Percentiles rank a stretch among this genome's conserved stretches.
These are phyloP conservation scores for Leptoxyphium fumago DNA, from an alignment of 2,329 filamentous ascomycete species.

Conservation along the genomic window DNA sequence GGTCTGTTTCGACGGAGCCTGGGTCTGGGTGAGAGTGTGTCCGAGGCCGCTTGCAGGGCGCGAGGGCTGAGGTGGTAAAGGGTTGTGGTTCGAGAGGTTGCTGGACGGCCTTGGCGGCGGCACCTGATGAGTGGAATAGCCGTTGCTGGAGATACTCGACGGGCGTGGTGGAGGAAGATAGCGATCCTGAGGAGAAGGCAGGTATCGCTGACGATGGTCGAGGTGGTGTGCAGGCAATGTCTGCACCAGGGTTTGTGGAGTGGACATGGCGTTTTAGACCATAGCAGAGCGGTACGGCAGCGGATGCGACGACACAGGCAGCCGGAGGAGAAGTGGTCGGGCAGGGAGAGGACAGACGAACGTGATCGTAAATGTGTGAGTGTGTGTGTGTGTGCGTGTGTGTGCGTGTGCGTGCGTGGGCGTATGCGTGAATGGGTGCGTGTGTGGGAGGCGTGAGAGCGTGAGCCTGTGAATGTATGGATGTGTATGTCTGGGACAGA, in stretches of 20 bases:
- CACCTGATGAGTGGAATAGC: constrained; percentile 13
- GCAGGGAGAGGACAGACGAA: no score
- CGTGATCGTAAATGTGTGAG: no score
- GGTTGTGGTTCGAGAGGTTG: constrained; percentile 15
- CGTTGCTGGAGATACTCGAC: constrained; percentile 18
- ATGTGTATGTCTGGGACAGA: no score
- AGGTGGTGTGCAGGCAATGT: constrained; percentile 17
- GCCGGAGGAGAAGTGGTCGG: no score
- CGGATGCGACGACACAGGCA: no score
- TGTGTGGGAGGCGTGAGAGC: no score
- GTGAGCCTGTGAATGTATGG: no score
- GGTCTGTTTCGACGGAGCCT: constrained; percentile 11
- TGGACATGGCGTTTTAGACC: constrained; percentile 14
- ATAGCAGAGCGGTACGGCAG: constrained; percentile 1
- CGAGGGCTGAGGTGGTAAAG: constrained; percentile 11
- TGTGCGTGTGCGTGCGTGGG: no score
- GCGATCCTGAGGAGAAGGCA: constrained; percentile 17
- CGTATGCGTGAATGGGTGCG: no score
- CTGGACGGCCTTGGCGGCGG: constrained; percentile 19
- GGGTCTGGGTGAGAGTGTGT: constrained; percentile 9
- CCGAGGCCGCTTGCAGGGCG: constrained; percentile 16
- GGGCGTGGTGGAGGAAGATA: constrained; percentile 19
- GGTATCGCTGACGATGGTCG: constrained; percentile 16
- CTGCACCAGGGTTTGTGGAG: constrained; percentile 18
- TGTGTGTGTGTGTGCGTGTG: no score